Conservation (phyloP, 352 stramenopile genomes). For the Pythium folliculosum region DNA sequence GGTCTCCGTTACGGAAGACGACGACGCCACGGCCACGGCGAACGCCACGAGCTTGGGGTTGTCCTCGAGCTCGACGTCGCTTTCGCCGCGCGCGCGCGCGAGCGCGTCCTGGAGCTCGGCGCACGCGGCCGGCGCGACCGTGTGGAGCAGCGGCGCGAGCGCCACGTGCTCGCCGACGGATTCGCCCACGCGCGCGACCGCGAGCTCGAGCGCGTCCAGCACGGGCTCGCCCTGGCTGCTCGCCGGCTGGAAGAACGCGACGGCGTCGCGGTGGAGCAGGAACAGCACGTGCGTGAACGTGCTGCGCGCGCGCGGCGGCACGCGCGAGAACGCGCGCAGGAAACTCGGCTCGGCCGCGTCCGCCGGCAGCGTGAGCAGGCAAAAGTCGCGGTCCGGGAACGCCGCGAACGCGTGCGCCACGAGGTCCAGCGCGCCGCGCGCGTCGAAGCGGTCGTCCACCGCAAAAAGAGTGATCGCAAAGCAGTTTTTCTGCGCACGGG, state of each 20-base stretch:
- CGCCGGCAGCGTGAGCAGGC: conserved; percentile 37
- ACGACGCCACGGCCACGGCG: conserved; percentile 26
- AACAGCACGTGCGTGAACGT: conserved; percentile 43
- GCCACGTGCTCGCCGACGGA: background rate
- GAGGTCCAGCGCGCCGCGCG: conserved; percentile 27
- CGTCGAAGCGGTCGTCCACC: conserved; percentile 35
- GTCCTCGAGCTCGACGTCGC: conserved; percentile 48
- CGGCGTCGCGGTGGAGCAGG: conserved; percentile 38
- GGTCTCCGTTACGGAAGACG: background rate
- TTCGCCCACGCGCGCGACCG: background rate
- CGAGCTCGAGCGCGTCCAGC: conserved; percentile 25
- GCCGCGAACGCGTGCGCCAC: conserved; percentile 35
- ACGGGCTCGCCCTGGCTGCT: conserved; percentile 24
- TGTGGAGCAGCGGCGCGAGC: conserved; percentile 8
- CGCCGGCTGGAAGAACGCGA: conserved; percentile 33
- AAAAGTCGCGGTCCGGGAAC: conserved; percentile 36
- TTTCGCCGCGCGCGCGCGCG: conserved; percentile 27
- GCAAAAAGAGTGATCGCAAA: conserved; percentile 44
- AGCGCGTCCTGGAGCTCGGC: conserved; percentile 29
- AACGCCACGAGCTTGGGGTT: conserved; percentile 50
- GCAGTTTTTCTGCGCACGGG: conserved; percentile 29
- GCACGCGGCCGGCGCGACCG: background rate
- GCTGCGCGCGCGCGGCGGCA: conserved; percentile 27
- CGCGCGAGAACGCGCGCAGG: conserved; percentile 35
- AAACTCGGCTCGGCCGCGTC: conserved; percentile 29